Conservation (phyloP, 1,284 basidiomycete genomes). For the Austropuccinia psidii region DNA sequence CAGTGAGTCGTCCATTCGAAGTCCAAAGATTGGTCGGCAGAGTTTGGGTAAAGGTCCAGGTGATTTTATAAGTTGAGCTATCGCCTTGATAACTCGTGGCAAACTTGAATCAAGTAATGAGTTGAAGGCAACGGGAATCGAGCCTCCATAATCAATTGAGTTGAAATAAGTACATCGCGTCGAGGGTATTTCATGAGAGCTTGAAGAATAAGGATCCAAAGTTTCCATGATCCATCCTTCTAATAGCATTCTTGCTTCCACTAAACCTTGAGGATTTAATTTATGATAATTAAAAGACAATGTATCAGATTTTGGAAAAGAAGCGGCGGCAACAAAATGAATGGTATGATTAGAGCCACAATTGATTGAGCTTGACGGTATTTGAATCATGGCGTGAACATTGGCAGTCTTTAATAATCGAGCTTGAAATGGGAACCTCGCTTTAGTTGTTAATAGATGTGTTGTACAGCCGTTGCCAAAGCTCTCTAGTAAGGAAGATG, state of each 20-base stretch:
- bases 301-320: conserved; percentile 54
- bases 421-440: conserved; percentile 77
- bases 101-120: conserved; percentile 67
- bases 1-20: conserved; percentile 44
- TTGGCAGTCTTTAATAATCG: conserved; percentile 76
- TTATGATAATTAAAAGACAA: conserved; percentile 66
- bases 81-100: conserved; percentile 43
- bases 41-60: conserved; percentile 40
- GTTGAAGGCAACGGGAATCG: conserved; percentile 77
- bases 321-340: conserved; percentile 49
- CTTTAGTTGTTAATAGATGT: conserved; percentile 49
- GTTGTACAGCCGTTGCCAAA: conserved; percentile 71
- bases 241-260: conserved; percentile 72
- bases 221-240: conserved; percentile 98
- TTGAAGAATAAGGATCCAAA: conserved; percentile 88
- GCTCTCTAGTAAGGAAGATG: conserved; percentile 62
- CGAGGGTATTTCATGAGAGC: conserved; percentile 90
- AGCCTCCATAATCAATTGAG: conserved; percentile 80
- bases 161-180: conserved; percentile 80
- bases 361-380: conserved; percentile 49
- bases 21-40: conserved; percentile 37
- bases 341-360: conserved; percentile 49
- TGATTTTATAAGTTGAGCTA: conserved; percentile 47
- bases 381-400: conserved; percentile 60
- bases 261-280: conserved; percentile 68